Conservation (phyloP, 169 alveolate genomes). For the Hepatocystis sp. region DNA sequence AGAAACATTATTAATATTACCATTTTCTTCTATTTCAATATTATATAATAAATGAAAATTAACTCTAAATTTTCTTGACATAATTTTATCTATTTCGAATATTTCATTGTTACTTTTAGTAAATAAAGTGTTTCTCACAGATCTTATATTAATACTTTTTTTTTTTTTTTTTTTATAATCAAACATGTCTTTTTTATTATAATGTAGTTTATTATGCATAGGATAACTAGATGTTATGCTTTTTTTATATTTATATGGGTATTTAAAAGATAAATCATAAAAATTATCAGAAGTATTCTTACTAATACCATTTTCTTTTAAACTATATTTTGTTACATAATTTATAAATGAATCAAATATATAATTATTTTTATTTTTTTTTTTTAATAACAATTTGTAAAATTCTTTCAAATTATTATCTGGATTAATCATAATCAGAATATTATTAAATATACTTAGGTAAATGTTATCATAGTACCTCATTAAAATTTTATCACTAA, state of each 20-base stretch:
- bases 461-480: conserved; percentile 52
- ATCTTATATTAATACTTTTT: background rate
- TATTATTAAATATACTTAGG: conserved; percentile 55
- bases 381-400: conserved; percentile 53
- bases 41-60: conserved; percentile 16
- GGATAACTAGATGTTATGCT: too few species aligned
- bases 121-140: conserved; percentile 32
- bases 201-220: conserved; percentile 9
- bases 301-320: too few species aligned
- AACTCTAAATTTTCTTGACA: conserved; percentile 5
- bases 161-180: conserved; percentile 19
- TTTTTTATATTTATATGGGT: too few species aligned
- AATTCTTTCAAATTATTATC: conserved; percentile 5
- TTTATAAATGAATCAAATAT: conserved; percentile 36
- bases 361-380: conserved; percentile 60
- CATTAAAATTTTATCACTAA: conserved; percentile 28
- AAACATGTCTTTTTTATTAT: background rate
- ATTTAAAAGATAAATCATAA: too few species aligned
- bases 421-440: conserved; percentile 51
- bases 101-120: conserved; percentile 32
- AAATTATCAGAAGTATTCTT: too few species aligned
- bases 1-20: background rate
- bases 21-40: background rate
- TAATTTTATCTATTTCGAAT: conserved; percentile 8
- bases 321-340: conserved; percentile 4